Conservation (phyloP, 2,329 filamentous ascomycete species). For the Claviceps sorghi region DNA sequence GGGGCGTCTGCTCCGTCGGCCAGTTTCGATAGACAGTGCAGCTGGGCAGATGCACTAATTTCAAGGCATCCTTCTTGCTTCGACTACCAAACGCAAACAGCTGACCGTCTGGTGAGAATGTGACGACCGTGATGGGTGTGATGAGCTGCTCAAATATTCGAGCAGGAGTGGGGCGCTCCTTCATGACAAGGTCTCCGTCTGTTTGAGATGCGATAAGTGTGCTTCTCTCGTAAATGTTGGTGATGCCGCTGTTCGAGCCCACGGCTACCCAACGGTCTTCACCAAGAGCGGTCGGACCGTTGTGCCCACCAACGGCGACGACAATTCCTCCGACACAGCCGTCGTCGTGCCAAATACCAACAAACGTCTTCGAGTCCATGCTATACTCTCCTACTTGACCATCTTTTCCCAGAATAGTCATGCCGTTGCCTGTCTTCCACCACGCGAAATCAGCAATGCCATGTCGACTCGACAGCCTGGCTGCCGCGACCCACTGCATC, state of each 20-base stretch:
- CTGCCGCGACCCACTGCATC: conserved; percentile 76
- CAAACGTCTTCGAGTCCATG: conserved; percentile 49
- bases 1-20: conserved; percentile 79
- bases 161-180: conserved; percentile 54
- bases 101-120: conserved; percentile 81
- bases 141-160: conserved; percentile 73
- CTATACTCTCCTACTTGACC: conserved; percentile 88
- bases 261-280: conserved; percentile 81
- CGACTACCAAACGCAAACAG: conserved; percentile 72
- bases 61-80: conserved; percentile 77
- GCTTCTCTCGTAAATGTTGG: conserved; percentile 83
- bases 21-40: conserved; percentile 95
- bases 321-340: conserved; percentile 77
- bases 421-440: conserved; percentile 73
- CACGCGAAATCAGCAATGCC: conserved; percentile 85
- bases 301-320: conserved; percentile 59
- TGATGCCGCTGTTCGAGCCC: conserved; percentile 72
- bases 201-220: conserved; percentile 35
- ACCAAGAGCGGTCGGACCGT: conserved; percentile 48
- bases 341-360: conserved; percentile 80
- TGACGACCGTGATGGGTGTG: conserved; percentile 64
- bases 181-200: conserved; percentile 35
- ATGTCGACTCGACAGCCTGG: conserved; percentile 64
- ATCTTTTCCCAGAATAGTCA: conserved; percentile 71
- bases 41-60: conserved; percentile 75